Evolutionary conservation across 305 asterid genomes (phyloP).

Genomic region (Fraxinus dipetala): DNA sequence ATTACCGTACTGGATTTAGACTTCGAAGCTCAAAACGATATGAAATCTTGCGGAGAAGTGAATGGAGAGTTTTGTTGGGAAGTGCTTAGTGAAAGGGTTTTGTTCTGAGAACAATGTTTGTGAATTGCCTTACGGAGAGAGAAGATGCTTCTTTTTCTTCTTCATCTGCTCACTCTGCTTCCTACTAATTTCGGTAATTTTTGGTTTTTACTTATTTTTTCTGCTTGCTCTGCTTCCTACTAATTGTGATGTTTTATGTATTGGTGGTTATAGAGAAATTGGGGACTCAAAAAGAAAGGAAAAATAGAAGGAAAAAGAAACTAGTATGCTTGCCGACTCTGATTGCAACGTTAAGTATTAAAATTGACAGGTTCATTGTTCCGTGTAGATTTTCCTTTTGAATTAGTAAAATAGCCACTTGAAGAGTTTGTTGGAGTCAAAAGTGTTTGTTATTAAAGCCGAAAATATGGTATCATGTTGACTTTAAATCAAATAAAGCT

Average conservation of each 20-base stretch:
- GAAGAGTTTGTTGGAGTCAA: background rate
- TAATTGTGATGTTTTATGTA: background rate
- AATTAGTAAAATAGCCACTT: background rate
- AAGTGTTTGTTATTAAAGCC: background rate
- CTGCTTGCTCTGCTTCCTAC: background rate
- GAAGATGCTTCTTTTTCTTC: constrained; percentile 54
- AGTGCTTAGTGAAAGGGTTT: constrained; percentile 16
- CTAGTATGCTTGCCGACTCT: background rate
- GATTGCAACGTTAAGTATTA: background rate
- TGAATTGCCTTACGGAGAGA: constrained; percentile 46
- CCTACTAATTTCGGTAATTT: constrained; percentile 41
- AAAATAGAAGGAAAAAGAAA: background rate
- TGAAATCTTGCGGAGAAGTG: constrained; percentile 32
- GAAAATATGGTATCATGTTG: background rate
- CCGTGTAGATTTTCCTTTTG: background rate
- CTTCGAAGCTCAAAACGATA: constrained; percentile 16
- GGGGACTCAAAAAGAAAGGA: background rate
- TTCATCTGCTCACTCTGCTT: constrained; percentile 43
- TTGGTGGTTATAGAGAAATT: background rate
- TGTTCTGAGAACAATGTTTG: constrained; percentile 42
- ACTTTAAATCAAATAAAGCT: background rate
- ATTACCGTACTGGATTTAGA: background rate
- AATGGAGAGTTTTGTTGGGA: constrained; percentile 24
- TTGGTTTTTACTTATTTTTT: background rate
- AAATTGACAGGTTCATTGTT: background rate